phyloP scores from a whole-genome alignment of 805 yeast species.

The Metschnikowia koreensis region DNA sequence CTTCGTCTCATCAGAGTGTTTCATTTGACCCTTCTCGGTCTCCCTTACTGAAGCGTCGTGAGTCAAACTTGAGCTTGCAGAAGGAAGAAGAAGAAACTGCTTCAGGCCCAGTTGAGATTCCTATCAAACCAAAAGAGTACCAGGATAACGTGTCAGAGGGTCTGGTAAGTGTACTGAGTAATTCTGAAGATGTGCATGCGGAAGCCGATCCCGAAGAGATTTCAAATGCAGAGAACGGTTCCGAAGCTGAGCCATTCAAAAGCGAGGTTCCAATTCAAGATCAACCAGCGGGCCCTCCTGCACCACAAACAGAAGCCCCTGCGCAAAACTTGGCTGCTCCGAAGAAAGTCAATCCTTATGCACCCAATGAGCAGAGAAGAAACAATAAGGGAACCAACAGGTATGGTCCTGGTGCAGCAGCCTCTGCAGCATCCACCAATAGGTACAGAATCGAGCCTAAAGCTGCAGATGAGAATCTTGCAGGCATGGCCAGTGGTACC shows the following conservation, averaged over 20 bases:
- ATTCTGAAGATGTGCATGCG: background rate
- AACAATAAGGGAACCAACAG: constrained; percentile 13
- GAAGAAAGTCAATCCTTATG: constrained; percentile 33
- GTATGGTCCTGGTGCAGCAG: constrained; percentile 13
- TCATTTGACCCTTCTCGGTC: background rate
- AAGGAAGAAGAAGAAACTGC: background rate
- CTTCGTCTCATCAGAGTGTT: constrained; percentile 13
- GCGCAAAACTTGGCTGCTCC: background rate
- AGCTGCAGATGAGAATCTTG: background rate
- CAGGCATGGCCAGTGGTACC: background rate
- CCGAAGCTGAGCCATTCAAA: background rate
- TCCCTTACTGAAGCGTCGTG: background rate
- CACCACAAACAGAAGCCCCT: constrained; percentile 14
- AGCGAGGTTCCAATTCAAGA: background rate
- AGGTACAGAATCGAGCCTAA: constrained; percentile 8
- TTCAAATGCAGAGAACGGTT: background rate
- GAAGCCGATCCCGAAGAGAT: background rate
- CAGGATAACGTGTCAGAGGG: background rate
- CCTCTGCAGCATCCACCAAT: constrained; percentile 2
- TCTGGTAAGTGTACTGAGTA: background rate
- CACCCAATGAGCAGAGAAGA: constrained; percentile 26
- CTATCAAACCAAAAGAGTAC: background rate
- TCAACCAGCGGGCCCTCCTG: background rate
- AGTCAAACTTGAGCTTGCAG: background rate
- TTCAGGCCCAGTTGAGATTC: background rate